Evolutionary conservation across 179 eudicot species (phyloP).

Genomic region (Beta corolliflora): DNA sequence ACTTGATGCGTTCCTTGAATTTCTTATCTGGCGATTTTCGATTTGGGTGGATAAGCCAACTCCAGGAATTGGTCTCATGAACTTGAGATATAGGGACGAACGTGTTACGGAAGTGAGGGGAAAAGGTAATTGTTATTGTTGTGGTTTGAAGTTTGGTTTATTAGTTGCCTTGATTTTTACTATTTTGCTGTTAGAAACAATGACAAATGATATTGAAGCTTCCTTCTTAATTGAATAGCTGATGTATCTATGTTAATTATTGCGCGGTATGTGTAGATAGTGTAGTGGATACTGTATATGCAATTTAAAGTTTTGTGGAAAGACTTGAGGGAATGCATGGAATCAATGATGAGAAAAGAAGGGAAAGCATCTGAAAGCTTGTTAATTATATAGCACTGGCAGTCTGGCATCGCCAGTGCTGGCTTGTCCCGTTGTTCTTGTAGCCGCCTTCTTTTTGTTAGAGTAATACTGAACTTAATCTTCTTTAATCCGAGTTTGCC

Average conservation of each 20-base stretch:
- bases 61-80: conserved; percentile 93
- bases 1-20: conserved; percentile 98
- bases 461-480: not conserved
- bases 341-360: not conserved
- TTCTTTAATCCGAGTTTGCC: not conserved
- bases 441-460: not conserved
- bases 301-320: not conserved
- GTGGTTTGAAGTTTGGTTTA: not conserved
- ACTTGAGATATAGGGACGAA: conserved; percentile 94
- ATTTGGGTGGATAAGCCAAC: conserved; percentile 99
- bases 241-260: not conserved
- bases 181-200: not conserved
- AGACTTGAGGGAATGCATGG: not conserved
- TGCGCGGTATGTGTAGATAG: not conserved
- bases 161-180: not conserved
- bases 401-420: not conserved
- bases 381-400: too few relatives aligned
- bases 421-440: not conserved
- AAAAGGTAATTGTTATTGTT: conserved; percentile 47
- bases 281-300: not conserved
- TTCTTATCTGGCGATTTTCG: conserved; percentile 95
- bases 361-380: not conserved
- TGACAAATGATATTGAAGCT: not conserved
- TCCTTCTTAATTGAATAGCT: conserved; percentile 1
- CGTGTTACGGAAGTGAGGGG: conserved; percentile 65